These are phyloP conservation scores for Thermoascus crustaceus DNA, from an alignment of 2,329 filamentous ascomycete genomes.

Conservation along the genomic window DNA sequence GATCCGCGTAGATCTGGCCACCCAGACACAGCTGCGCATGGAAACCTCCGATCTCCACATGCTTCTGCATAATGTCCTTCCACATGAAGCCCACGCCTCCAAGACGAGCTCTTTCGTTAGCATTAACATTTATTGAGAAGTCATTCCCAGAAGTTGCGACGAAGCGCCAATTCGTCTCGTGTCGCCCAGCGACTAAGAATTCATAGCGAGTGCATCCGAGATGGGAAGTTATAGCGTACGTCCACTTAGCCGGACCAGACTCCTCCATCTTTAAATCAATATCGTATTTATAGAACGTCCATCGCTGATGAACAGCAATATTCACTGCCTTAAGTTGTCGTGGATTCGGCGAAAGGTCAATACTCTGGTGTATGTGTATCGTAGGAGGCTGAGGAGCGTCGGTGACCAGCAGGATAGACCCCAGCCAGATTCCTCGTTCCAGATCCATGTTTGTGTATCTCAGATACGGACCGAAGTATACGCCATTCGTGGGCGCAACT, in stretches of 20 bases:
- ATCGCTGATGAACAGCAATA: constrained; percentile 84
- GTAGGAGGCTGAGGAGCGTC: constrained; percentile 88
- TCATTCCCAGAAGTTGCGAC: constrained; percentile 95
- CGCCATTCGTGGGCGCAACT: constrained; percentile 84
- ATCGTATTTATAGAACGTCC: constrained; percentile 94
- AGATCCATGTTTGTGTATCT: constrained; percentile 97
- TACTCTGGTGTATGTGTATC: constrained; percentile 86
- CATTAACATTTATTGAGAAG: constrained; percentile 78
- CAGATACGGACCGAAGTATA: constrained; percentile 95
- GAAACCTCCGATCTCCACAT: constrained; percentile 91
- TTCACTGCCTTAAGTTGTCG: constrained; percentile 72
- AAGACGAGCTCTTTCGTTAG: constrained; percentile 74
- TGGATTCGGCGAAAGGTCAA: constrained; percentile 86
- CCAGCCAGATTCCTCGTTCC: constrained; percentile 81
- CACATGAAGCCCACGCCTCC: constrained; percentile 94
- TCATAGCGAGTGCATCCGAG: constrained; percentile 97
- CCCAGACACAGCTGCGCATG: constrained; percentile 88
- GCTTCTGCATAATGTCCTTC: constrained; percentile 97
- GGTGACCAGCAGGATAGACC: constrained; percentile 87
- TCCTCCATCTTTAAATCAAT: constrained; percentile 87
- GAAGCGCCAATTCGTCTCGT: constrained; percentile 91
- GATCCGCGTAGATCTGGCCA: constrained; percentile 90
- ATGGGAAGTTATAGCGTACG: constrained; percentile 94
- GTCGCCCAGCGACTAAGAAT: constrained; percentile 82
- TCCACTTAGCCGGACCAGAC: constrained; percentile 71